These are phyloP conservation scores for Russula sp. DNA, from an alignment of 768 basidiomycete genomes.

Conservation along the genomic window DNA sequence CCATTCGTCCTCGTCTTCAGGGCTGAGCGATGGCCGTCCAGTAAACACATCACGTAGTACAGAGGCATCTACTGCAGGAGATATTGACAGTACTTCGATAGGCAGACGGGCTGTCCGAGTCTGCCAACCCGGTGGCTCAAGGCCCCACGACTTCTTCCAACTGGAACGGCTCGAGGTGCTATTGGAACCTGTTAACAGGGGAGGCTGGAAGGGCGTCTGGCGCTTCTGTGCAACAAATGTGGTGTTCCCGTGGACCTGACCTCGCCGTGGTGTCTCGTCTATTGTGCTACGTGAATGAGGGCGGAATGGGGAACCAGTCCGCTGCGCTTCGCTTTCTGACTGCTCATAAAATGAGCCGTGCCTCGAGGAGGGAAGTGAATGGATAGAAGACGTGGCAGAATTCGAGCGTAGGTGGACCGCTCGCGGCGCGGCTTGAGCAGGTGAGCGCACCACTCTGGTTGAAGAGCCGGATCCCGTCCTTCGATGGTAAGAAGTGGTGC, in stretches of 20 bases:
- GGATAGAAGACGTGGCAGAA: slow-evolving; percentile 73
- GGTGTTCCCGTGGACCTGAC: slow-evolving; percentile 41
- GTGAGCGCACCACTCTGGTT: slow-evolving; percentile 64
- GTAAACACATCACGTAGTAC: slow-evolving; percentile 77
- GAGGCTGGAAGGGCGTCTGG: slow-evolving; percentile 60
- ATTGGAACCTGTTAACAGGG: slow-evolving; percentile 42
- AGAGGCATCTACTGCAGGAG: slow-evolving; percentile 41
- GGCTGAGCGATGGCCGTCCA: slow-evolving; percentile 54
- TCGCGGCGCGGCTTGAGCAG: slow-evolving; percentile 47
- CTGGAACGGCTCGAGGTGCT: slow-evolving; percentile 60
- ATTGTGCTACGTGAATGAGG: slow-evolving; percentile 47
- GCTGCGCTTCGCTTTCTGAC: slow-evolving; percentile 63
- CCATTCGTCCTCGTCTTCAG: slow-evolving; percentile 84
- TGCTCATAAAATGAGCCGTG: slow-evolving; percentile 75
- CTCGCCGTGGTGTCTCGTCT: slow-evolving; percentile 47
- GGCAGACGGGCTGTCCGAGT: slow-evolving; percentile 60
- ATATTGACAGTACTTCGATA: slow-evolving; percentile 74
- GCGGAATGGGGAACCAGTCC: slow-evolving; percentile 64
- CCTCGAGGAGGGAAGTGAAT: slow-evolving; percentile 73
- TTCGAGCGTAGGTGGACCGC: slow-evolving; percentile 66
- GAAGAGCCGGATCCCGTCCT: slow-evolving; percentile 79
- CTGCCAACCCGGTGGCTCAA: slow-evolving; percentile 85
- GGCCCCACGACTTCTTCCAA: slow-evolving; percentile 89
- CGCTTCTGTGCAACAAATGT: slow-evolving; percentile 84
- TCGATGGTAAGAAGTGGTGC: slow-evolving; percentile 79